A percentile compares a stretch with the other conserved stretches of the same genome.
Evolutionary conservation across 176 grass and related monocot species (phyloP).

Genomic region (Raddia distichophylla): DNA sequence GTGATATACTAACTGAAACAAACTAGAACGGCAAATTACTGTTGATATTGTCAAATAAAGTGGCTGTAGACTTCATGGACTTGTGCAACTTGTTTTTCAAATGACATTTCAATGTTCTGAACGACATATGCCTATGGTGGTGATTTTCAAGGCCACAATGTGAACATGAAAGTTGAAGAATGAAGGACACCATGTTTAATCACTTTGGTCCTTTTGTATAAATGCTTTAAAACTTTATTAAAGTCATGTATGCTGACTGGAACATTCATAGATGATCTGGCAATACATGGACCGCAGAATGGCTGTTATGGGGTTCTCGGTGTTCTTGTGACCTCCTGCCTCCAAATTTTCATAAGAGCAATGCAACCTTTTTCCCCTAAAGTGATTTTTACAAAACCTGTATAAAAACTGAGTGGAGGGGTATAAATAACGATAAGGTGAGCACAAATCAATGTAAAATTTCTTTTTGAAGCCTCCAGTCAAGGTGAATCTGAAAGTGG

Average conservation of each 20-base stretch:
- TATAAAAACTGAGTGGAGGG: background rate
- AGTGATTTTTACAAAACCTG: background rate
- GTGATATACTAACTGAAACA: background rate
- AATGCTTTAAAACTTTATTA: background rate
- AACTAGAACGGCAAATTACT: slow-evolving; percentile 1
- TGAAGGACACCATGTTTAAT: background rate
- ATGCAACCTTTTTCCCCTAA: background rate
- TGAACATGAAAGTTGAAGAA: background rate
- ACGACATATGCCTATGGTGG: background rate
- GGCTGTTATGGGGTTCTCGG: background rate
- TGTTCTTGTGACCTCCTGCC: background rate
- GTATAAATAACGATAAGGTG: background rate
- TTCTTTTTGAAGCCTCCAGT: background rate
- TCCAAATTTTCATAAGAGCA: background rate
- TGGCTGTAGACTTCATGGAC: slow-evolving; percentile 29
- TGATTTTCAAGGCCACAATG: background rate
- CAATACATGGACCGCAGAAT: background rate
- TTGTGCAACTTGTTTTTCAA: background rate
- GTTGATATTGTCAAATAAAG: slow-evolving; percentile 38
- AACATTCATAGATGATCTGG: background rate
- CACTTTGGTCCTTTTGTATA: background rate
- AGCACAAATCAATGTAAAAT: background rate
- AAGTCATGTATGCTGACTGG: background rate
- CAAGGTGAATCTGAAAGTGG: background rate
- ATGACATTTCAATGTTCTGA: background rate